Base-by-base conservation (phyloP, 1,139 yeast genomes). In the Geotrichum reessii region DNA sequence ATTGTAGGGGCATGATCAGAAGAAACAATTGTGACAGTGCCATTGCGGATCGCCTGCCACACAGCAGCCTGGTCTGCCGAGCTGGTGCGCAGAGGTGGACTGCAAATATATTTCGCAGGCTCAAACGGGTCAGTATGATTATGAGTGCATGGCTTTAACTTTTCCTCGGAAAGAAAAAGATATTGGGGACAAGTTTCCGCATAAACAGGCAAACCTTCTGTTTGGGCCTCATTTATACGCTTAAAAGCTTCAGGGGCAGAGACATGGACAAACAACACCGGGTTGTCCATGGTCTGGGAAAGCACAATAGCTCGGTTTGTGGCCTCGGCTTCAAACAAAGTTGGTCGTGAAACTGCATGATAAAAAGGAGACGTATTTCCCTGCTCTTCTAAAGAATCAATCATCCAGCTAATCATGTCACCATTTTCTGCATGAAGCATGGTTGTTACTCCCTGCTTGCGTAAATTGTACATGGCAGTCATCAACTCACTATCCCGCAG, bases 141-240 rank as follows among this genome's bases (percentile, higher is more conserved):
- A 65, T 49, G 54, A n/a, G 19, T 21, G 25, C 52, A 50, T 21
- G 50, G 50, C 53, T 71, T 71, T 60, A 77, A 63, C 53, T 72
- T 68, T 50, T 74, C 75, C 47, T 74, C 71, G 14, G 78, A 76
- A 40, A 78, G 66, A 54, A 77, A 73, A 24, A 78, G 65, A 63
- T 78, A 78, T 63, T 78, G 82, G 1, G 81, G 81, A 64, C 82
- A 78, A 0, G 82, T 78, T 64, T 78, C 82, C 2, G 81, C 79
- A 61, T 68, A 75, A 11, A 78, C 71, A 14, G 79, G 78, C 22
- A 71, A 68, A 48, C 75, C 69, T 40, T 71, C 67, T 21, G 73
- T 73, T 66, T 78, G 81, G 2, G 81, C 81, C 19, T 65, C 66
- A 53, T 75, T 70, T 51, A 78, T 78, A 61, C 75, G 76, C 12